phyloP scores from a whole-genome alignment of 1,139 yeast genomes.

The Protomyces lactucae-debilis region DNA sequence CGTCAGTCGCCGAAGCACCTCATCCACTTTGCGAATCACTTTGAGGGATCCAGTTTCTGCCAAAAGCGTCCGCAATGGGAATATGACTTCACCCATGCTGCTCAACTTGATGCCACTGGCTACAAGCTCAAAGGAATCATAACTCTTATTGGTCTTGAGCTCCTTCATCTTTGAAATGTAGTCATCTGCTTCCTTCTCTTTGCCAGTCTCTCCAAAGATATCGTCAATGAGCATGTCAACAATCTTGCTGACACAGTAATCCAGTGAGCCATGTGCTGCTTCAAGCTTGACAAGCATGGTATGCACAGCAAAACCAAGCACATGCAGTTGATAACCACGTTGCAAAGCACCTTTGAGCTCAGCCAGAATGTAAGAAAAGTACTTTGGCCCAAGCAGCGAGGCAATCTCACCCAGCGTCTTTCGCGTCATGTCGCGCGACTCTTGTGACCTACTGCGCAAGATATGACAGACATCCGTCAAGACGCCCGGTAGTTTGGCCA shows the following conservation, averaged over 20 bases:
- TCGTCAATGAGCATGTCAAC: conserved; percentile 85
- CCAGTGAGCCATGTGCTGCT: conserved; percentile 67
- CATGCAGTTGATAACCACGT: conserved; percentile 91
- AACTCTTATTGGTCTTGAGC: conserved; percentile 82
- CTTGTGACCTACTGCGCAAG: conserved; percentile 79
- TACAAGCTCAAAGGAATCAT: conserved; percentile 76
- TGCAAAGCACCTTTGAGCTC: conserved; percentile 76
- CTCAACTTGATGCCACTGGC: conserved; percentile 61
- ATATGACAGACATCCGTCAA: conserved; percentile 83
- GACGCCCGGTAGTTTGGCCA: conserved; percentile 67
- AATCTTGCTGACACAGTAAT: conserved; percentile 58
- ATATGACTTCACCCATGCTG: conserved; percentile 56
- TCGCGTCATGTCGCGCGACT: conserved; percentile 80
- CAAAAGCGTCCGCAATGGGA: conserved; percentile 62
- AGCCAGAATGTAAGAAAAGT: conserved; percentile 65
- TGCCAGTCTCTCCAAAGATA: conserved; percentile 84
- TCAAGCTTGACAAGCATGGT: conserved; percentile 55
- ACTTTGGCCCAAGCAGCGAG: conserved; percentile 61
- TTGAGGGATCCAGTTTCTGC: conserved; percentile 62
- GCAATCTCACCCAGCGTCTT: conserved; percentile 67
- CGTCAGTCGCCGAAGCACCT: conserved; percentile 67
- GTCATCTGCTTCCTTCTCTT: conserved; percentile 92
- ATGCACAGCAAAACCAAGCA: conserved; percentile 83
- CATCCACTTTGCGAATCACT: conserved; percentile 72
- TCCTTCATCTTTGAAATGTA: conserved; percentile 84